Evolutionary conservation across 768 basidiomycete genomes (phyloP).

Genomic region (Gymnopilus junonius): DNA sequence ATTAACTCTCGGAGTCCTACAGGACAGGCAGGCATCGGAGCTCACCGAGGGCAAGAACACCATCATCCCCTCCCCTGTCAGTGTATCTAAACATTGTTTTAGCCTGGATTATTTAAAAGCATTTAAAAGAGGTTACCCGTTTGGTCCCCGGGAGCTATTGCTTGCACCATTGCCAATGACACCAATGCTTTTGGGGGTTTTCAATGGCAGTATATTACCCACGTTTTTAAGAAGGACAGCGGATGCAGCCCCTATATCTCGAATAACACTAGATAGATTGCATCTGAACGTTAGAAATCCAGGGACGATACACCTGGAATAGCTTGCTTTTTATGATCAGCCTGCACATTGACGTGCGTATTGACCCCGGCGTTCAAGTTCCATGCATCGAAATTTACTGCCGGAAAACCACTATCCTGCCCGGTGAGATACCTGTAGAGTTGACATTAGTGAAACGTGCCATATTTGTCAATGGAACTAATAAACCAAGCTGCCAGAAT

Average conservation of each 20-base stretch:
- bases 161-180: conserved; percentile 66
- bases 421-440: conserved; percentile 45
- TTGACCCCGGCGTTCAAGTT: conserved; percentile 39
- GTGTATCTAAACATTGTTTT: conserved; percentile 33
- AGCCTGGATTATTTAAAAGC: background rate
- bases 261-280: conserved; percentile 51
- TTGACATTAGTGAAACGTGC: background rate
- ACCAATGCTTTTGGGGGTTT: conserved; percentile 50
- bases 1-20: background rate
- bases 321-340: conserved; percentile 51
- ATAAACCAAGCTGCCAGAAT: conserved; percentile 67
- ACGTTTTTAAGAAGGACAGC: conserved; percentile 68
- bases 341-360: conserved; percentile 60
- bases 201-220: conserved; percentile 47
- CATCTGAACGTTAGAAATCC: background rate
- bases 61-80: conserved; percentile 60
- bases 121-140: conserved; percentile 42
- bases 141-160: conserved; percentile 55
- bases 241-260: conserved; percentile 62
- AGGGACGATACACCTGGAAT: background rate
- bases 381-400: conserved; percentile 65
- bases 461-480: background rate
- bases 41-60: conserved; percentile 65
- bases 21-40: background rate
- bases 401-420: conserved; percentile 61